A percentile compares a stretch with the other conserved stretches of the same genome.
Evolutionary conservation across 345 rosid species (phyloP).

Genomic region (Carallia pectinifolia): DNA sequence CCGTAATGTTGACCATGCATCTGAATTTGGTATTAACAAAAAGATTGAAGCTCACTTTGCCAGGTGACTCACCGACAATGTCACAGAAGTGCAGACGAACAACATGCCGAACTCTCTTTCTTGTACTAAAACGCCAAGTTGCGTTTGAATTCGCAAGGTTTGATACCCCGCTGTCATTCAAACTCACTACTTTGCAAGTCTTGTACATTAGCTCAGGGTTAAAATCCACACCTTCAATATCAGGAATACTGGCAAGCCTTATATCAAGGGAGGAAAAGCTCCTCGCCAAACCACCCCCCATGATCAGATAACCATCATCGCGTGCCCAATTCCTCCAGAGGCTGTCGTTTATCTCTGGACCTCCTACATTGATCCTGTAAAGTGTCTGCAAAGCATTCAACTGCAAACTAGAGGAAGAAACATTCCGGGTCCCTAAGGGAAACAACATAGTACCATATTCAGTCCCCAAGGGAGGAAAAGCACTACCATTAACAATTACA

Average conservation of each 20-base stretch:
- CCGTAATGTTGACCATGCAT: neutral
- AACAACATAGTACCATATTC: too few species aligned
- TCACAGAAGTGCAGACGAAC: constrained; percentile 13
- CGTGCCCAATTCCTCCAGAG: constrained; percentile 1
- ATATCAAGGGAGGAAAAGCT: neutral
- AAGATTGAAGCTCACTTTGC: neutral
- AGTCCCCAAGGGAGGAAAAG: too few species aligned
- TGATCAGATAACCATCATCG: neutral
- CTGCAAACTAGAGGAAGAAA: neutral
- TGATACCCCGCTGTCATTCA: neutral
- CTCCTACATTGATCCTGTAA: constrained; percentile 10
- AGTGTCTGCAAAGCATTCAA: constrained; percentile 5
- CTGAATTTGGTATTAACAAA: constrained; percentile 1
- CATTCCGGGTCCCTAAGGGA: too few species aligned
- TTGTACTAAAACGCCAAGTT: constrained; percentile 11
- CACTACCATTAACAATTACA: neutral
- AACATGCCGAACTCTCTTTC: constrained; percentile 7
- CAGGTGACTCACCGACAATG: neutral
- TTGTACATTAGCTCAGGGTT: neutral
- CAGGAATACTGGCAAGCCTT: neutral
- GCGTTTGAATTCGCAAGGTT: neutral
- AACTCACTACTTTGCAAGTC: neutral
- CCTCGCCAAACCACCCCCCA: neutral
- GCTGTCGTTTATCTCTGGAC: neutral
- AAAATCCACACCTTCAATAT: accelerated